A percentile compares a stretch with the other conserved stretches of the same genome.
Evolutionary conservation across 192 early-diverging fungal species (phyloP).

Genomic region (Neocallimastix lanati): DNA sequence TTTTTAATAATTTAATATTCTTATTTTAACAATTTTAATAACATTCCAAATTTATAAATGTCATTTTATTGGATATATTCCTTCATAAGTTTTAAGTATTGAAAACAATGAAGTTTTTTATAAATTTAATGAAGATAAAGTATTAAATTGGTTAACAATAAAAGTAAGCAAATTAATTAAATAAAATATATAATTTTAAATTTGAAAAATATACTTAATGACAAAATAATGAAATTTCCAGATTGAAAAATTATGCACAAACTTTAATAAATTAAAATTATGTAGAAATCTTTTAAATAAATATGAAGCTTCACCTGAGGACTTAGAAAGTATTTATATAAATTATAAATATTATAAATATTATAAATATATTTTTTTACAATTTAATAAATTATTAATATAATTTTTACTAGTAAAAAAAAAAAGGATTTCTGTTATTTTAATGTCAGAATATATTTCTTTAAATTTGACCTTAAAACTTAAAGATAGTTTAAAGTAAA

Average conservation of each 20-base stretch:
- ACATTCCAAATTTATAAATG: no score
- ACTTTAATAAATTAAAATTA: not conserved
- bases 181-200: not conserved
- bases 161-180: no score
- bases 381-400: no score
- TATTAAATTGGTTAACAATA: not conserved
- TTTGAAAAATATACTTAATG: no score
- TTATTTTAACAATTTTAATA: no score
- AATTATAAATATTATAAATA: no score
- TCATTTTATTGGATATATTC: no score
- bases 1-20: no score
- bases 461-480: not conserved
- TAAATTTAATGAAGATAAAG: not conserved
- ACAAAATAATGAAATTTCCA: no score
- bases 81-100: not conserved
- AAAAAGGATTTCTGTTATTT: not conserved
- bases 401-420: not conserved
- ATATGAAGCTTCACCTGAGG: not conserved
- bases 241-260: not conserved
- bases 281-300: not conserved
- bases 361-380: no score
- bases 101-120: not conserved
- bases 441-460: not conserved
- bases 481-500: not conserved
- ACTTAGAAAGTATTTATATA: not conserved